phyloP scores from a whole-genome alignment of 2,329 filamentous ascomycete genomes.

The Huntiella savannae region DNA sequence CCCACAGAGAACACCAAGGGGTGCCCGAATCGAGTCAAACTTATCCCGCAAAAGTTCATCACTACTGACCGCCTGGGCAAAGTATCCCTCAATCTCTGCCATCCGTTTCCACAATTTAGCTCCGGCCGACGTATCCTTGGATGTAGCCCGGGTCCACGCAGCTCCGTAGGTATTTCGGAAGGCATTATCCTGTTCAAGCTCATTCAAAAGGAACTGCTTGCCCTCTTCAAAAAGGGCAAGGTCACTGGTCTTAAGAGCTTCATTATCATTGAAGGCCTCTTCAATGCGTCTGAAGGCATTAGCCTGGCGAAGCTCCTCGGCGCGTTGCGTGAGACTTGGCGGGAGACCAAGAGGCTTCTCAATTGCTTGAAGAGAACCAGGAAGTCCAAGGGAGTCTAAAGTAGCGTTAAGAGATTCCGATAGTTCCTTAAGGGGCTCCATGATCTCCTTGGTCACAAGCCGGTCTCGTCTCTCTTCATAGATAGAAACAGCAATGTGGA shows the following conservation, averaged over 20 bases:
- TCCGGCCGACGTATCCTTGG: slow-evolving; percentile 45
- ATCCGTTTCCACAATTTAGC: slow-evolving; percentile 56
- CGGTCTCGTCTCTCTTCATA: slow-evolving; percentile 83
- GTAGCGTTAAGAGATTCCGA: slow-evolving; percentile 64
- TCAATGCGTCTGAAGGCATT: slow-evolving; percentile 64
- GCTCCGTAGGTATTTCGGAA: slow-evolving; percentile 64
- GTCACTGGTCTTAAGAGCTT: slow-evolving; percentile 71
- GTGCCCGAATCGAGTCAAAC: slow-evolving; percentile 53
- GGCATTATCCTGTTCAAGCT: slow-evolving; percentile 66
- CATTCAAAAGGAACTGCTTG: slow-evolving; percentile 53
- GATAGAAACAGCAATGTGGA: slow-evolving; percentile 85
- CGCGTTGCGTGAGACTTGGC: slow-evolving; percentile 67
- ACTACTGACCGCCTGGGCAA: slow-evolving; percentile 42
- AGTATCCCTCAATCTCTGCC: slow-evolving; percentile 69
- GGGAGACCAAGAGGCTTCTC: slow-evolving; percentile 88
- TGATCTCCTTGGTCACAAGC: slow-evolving; percentile 74
- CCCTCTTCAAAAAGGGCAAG: slow-evolving; percentile 66
- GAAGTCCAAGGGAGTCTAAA: slow-evolving; percentile 66
- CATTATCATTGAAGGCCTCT: slow-evolving; percentile 69
- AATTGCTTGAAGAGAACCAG: slow-evolving; percentile 79
- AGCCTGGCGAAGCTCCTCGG: slow-evolving; percentile 82
- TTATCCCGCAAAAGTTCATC: slow-evolving; percentile 54
- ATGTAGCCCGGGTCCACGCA: slow-evolving; percentile 56
- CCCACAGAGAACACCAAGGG: slow-evolving; percentile 58
- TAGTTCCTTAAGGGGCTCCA: slow-evolving; percentile 64